phyloP scores from a whole-genome alignment of 2,329 filamentous ascomycete genomes.

The Colletotrichum neosansevieriae region DNA sequence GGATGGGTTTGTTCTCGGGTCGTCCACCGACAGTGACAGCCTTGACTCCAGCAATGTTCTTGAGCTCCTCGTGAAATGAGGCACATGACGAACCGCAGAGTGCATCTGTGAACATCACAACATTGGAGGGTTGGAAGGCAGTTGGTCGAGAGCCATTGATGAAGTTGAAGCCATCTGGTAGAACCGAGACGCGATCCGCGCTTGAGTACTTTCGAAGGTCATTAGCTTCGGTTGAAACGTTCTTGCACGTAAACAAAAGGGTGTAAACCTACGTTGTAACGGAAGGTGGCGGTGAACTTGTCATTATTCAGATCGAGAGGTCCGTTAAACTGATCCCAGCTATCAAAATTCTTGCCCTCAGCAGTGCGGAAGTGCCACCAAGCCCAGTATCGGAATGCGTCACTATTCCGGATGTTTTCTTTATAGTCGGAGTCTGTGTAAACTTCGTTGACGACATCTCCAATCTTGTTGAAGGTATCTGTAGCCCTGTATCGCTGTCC shows the following conservation, averaged over 20 bases:
- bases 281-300: constrained; percentile 2
- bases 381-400: background rate
- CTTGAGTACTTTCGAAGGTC: background rate
- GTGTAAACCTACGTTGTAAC: constrained; percentile 1
- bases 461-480: background rate
- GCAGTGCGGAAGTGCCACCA: constrained; percentile 10
- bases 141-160: constrained; percentile 1
- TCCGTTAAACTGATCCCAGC: constrained; percentile 8
- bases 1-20: constrained; percentile 4
- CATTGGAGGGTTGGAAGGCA: constrained; percentile 1
- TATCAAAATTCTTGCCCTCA: background rate
- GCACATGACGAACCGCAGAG: constrained; percentile 11
- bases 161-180: constrained; percentile 8
- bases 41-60: constrained; percentile 14
- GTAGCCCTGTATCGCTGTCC: constrained; percentile 32
- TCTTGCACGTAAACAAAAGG: background rate
- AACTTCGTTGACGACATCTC: background rate
- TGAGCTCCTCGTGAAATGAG: constrained; percentile 8
- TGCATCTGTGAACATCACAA: constrained; percentile 3
- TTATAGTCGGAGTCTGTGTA: background rate
- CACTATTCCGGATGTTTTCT: background rate
- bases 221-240: background rate
- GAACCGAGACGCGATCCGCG: constrained; percentile 2
- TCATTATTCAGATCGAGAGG: constrained; percentile 1
- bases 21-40: constrained; percentile 9